Percentiles rank a stretch among this genome's conserved stretches.
phyloP scores from a whole-genome alignment of 1,284 basidiomycete genomes.

The Ustilago cynodontis region DNA sequence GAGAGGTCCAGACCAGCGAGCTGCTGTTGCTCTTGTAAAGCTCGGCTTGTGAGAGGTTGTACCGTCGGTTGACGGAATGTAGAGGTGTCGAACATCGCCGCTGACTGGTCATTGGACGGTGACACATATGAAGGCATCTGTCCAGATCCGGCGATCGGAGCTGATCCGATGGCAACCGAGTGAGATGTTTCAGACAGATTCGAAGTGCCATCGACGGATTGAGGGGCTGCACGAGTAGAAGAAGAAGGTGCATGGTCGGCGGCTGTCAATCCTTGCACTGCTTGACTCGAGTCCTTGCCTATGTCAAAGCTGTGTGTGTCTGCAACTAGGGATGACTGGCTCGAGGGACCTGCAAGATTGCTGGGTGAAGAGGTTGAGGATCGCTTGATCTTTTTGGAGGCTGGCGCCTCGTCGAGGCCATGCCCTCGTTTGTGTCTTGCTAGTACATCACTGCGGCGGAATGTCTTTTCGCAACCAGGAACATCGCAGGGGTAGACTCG shows the following conservation, averaged over 20 bases:
- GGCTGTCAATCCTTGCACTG: background rate
- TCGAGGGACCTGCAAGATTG: background rate
- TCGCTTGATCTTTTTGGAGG: conserved; percentile 14
- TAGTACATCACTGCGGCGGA: conserved; percentile 11
- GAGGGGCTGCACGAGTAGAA: background rate
- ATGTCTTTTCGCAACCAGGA: conserved; percentile 13
- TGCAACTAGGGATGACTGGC: too few species aligned
- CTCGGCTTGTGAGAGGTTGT: conserved; percentile 6
- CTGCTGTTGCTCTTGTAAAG: conserved; percentile 15
- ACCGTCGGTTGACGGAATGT: background rate
- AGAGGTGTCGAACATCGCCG: background rate
- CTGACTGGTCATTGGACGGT: background rate
- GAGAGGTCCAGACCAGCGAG: conserved; percentile 4
- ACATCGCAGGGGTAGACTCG: conserved; percentile 16
- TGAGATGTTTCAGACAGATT: background rate
- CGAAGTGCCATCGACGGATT: background rate
- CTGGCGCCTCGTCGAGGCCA: background rate
- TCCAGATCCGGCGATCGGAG: background rate
- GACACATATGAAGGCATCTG: background rate
- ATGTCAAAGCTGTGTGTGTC: too few species aligned
- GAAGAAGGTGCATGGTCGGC: background rate
- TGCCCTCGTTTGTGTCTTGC: conserved; percentile 16
- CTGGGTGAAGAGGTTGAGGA: conserved; percentile 13
- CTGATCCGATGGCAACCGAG: background rate
- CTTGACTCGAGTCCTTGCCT: background rate